These are phyloP conservation scores for Pseudotulostoma volvatum DNA, from an alignment of 495 filamentous ascomycete species.

Conservation along the genomic window DNA sequence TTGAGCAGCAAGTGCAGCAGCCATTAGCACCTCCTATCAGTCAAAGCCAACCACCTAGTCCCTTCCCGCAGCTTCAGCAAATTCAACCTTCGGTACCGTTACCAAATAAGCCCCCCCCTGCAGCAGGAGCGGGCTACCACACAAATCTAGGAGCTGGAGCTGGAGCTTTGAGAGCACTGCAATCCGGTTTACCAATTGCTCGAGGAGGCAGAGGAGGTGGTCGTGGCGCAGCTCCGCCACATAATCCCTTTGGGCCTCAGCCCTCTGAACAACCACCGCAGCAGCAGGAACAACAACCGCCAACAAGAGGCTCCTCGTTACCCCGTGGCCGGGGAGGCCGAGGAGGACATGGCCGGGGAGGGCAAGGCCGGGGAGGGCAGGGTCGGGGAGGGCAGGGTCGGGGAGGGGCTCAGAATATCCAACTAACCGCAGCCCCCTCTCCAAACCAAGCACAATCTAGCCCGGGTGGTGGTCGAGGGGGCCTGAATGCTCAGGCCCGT, in stretches of 20 bases:
- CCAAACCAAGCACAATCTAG: slow-evolving; percentile 18
- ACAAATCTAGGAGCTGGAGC: slow-evolving; percentile 14
- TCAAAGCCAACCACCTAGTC: slow-evolving; percentile 11
- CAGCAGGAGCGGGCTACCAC: slow-evolving; percentile 4
- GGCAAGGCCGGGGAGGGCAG: slow-evolving; percentile 30
- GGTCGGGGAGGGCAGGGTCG: slow-evolving; percentile 26
- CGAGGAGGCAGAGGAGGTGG: slow-evolving; percentile 19
- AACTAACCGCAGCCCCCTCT: slow-evolving; percentile 12
- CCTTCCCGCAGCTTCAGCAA: slow-evolving; percentile 19
- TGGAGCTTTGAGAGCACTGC: slow-evolving; percentile 23
- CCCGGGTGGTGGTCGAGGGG: slow-evolving; percentile 21
- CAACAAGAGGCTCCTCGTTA: slow-evolving; percentile 23
- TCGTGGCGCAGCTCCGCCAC: slow-evolving; percentile 17
- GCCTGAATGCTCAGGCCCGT: slow-evolving; percentile 35
- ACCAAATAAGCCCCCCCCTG: slow-evolving; percentile 21
- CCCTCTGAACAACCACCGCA: slow-evolving; percentile 11
- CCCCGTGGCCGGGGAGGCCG: slow-evolving; percentile 30
- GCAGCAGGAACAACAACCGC: slow-evolving; percentile 10
- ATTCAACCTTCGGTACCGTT: slow-evolving; percentile 9
- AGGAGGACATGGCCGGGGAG: slow-evolving; percentile 24
- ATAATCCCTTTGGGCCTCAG: slow-evolving; percentile 17
- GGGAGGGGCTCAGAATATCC: slow-evolving; percentile 20
- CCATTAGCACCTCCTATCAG: slow-evolving; percentile 6
- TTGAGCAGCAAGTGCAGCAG: slow-evolving; percentile 8
- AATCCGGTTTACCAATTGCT: slow-evolving; percentile 35